Conservation (phyloP, 768 basidiomycete genomes). For the Obba rivulosa region DNA sequence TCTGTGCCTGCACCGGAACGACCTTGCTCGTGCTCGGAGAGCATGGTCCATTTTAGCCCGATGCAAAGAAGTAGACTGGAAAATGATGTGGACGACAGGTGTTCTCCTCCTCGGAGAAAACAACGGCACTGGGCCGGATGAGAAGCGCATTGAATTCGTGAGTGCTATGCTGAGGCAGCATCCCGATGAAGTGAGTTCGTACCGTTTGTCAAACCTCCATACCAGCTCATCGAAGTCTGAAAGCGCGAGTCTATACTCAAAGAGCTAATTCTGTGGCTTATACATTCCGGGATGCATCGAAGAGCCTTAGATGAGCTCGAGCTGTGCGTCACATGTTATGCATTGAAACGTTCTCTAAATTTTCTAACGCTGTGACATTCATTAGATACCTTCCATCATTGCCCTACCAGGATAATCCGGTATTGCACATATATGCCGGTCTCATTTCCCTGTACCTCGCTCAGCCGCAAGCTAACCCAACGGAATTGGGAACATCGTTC, state of each 20-base stretch:
- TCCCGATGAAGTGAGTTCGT: constrained; percentile 52
- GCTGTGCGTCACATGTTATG: constrained; percentile 44
- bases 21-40: constrained; percentile 55
- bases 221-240: background rate
- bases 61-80: constrained; percentile 79
- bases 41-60: constrained; percentile 72
- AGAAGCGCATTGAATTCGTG: constrained; percentile 52
- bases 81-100: constrained; percentile 63
- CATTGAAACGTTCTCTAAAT: background rate
- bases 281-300: constrained; percentile 49
- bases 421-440: constrained; percentile 81
- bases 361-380: constrained; percentile 3
- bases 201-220: background rate
- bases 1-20: constrained; percentile 60
- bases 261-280: constrained; percentile 67
- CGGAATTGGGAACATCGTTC: background rate
- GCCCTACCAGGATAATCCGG: constrained; percentile 79
- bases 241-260: constrained; percentile 73
- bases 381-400: constrained; percentile 79
- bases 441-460: constrained; percentile 63
- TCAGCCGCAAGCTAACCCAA: constrained; percentile 26
- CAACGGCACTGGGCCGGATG: constrained; percentile 22
- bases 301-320: constrained; percentile 84
- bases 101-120: constrained; percentile 44
- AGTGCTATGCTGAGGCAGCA: constrained; percentile 67